phyloP scores from a whole-genome alignment of 192 early-diverging fungal genomes.

The Coemansia pectinata region DNA sequence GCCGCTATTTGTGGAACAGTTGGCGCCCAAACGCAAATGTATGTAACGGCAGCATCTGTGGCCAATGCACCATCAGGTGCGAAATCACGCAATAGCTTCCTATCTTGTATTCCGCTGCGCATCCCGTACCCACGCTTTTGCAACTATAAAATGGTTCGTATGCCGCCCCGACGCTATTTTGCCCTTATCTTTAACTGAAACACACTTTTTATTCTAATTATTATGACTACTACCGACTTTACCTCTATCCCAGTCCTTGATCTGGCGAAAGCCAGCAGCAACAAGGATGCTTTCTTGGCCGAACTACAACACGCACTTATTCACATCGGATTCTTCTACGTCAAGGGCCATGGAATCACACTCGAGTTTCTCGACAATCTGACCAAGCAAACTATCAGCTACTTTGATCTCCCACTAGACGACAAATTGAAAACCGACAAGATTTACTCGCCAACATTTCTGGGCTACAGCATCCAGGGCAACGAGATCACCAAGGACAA shows the following conservation, averaged over 20 bases:
- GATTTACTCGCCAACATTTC: conserved; percentile 59
- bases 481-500: conserved; percentile 58
- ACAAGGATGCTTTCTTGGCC: conserved; percentile 40
- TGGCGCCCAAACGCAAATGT: neutral
- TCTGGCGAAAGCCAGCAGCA: conserved; percentile 6
- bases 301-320: conserved; percentile 57
- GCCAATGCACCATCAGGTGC: neutral
- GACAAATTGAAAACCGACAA: conserved; percentile 61
- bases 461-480: conserved; percentile 58
- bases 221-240: conserved; percentile 12
- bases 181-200: neutral
- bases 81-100: neutral
- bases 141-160: neutral
- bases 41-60: neutral
- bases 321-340: conserved; percentile 62
- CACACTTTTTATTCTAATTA: neutral
- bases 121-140: neutral
- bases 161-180: neutral
- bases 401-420: conserved; percentile 59
- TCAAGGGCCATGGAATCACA: conserved; percentile 53
- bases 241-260: conserved; percentile 27
- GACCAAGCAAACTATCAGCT: conserved; percentile 16
- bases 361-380: conserved; percentile 35
- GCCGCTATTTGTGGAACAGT: neutral
- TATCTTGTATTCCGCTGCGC: neutral